A percentile compares a stretch with the other conserved stretches of the same genome.
These are phyloP conservation scores for Candida montana DNA, from an alignment of 805 yeast genomes.

Conservation along the genomic window DNA sequence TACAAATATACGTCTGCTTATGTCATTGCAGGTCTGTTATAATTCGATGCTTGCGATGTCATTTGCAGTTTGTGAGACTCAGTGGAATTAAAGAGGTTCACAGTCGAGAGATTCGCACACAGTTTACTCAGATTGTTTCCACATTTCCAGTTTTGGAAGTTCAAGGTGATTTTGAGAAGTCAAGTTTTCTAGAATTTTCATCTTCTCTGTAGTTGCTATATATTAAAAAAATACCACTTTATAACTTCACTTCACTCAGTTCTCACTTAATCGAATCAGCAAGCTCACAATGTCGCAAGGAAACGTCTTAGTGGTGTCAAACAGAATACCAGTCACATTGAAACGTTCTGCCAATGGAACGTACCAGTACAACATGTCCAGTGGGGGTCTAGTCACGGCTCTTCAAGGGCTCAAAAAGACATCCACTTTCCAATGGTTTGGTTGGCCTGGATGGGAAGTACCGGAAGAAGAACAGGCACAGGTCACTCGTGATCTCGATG, in stretches of 20 bases:
- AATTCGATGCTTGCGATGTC: too few relatives aligned
- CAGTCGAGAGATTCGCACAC: too few relatives aligned
- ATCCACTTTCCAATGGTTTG: constrained; percentile 91
- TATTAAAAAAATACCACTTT: neutral
- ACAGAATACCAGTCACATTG: constrained; percentile 92
- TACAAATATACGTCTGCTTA: neutral
- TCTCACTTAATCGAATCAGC: too few relatives aligned
- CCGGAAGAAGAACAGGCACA: constrained; percentile 67
- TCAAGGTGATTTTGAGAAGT: too few relatives aligned
- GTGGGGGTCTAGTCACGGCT: constrained; percentile 97
- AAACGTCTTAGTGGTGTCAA: constrained; percentile 87
- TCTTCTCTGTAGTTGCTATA: too few relatives aligned
- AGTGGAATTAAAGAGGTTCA: too few relatives aligned
- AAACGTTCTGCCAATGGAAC: constrained; percentile 54
- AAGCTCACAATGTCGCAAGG: constrained; percentile 18
- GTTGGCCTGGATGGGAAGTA: constrained; percentile 94
- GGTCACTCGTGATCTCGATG: constrained; percentile 65
- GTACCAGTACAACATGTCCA: constrained; percentile 85
- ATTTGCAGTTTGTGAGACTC: too few relatives aligned
- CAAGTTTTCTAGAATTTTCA: neutral
- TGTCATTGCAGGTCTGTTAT: neutral
- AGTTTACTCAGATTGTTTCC: too few relatives aligned
- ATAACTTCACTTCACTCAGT: too few relatives aligned
- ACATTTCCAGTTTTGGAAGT: too few relatives aligned
- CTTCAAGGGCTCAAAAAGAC: constrained; percentile 83